Evolutionary conservation across 768 basidiomycete genomes (phyloP).

Genomic region (Tubosaeta sp.): DNA sequence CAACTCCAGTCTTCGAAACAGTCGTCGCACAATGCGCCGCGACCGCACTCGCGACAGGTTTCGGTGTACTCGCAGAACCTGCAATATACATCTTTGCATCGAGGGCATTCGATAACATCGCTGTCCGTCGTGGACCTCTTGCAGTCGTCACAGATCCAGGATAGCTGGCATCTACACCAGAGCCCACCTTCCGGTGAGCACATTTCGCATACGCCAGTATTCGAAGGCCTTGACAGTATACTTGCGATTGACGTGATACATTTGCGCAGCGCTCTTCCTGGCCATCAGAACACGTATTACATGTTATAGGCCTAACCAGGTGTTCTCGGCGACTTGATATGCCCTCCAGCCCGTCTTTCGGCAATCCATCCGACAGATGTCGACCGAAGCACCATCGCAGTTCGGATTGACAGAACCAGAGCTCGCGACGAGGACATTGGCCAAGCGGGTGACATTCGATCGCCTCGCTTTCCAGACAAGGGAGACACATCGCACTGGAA

Average conservation of each 20-base stretch:
- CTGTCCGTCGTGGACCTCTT: background rate
- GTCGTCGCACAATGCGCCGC: slow-evolving; percentile 21
- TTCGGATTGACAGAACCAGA: slow-evolving; percentile 21
- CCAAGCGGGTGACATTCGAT: background rate
- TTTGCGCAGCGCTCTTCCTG: slow-evolving; percentile 14
- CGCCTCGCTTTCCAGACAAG: slow-evolving; percentile 4
- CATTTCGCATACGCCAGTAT: slow-evolving; percentile 10
- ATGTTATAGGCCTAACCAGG: slow-evolving; percentile 10
- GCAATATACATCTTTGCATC: slow-evolving; percentile 17
- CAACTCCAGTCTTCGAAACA: slow-evolving; percentile 18
- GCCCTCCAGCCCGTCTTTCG: background rate
- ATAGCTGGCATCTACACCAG: slow-evolving; percentile 17
- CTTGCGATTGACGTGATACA: too few relatives aligned
- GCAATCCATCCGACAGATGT: background rate
- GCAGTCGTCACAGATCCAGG: slow-evolving; percentile 26
- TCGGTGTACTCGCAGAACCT: slow-evolving; percentile 22
- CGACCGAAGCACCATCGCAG: slow-evolving; percentile 22
- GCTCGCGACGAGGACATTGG: slow-evolving; percentile 18
- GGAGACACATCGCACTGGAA: slow-evolving; percentile 4
- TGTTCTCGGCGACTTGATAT: slow-evolving; percentile 9
- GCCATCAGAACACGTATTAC: slow-evolving; percentile 2
- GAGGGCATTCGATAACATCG: slow-evolving; percentile 18
- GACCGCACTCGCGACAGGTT: slow-evolving; percentile 16
- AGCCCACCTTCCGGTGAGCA: slow-evolving; percentile 20
- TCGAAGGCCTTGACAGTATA: too few relatives aligned